Conservation (phyloP, 2,329 filamentous ascomycete genomes). For the Alternaria postmessia region DNA sequence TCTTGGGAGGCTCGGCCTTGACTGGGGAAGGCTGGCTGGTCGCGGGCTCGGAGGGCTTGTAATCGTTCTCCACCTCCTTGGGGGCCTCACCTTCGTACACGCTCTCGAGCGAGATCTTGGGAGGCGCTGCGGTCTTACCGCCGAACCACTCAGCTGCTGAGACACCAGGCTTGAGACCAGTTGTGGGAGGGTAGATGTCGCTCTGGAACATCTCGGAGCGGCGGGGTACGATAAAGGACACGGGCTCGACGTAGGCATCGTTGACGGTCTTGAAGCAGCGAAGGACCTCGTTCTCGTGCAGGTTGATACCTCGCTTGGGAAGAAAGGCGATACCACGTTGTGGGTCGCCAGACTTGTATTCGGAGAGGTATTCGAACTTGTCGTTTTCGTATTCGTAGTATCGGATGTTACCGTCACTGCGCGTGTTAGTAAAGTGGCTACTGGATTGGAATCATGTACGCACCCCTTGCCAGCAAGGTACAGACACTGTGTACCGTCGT, state of each 20-base stretch:
- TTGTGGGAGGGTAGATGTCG: constrained; percentile 91
- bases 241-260: constrained; percentile 91
- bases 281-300: constrained; percentile 92
- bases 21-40: constrained; percentile 51
- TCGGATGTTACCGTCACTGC: constrained; percentile 94
- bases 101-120: constrained; percentile 93
- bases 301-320: constrained; percentile 92
- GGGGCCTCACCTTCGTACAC: constrained; percentile 85
- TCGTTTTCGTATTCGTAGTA: constrained; percentile 99
- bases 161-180: constrained; percentile 80
- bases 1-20: constrained; percentile 62
- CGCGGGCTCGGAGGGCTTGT: constrained; percentile 63
- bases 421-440: constrained; percentile 16
- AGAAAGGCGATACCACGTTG: constrained; percentile 94
- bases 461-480: constrained; percentile 98
- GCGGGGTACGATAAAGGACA: constrained; percentile 96
- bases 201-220: constrained; percentile 95
- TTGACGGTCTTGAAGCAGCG: constrained; percentile 97
- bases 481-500: constrained; percentile 92
- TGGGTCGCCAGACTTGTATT: constrained; percentile 96
- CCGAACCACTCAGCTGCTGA: constrained; percentile 83
- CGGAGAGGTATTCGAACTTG: constrained; percentile 96
- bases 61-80: constrained; percentile 76
- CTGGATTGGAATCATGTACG: constrained; percentile 46
- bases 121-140: constrained; percentile 82